Percentiles rank a stretch among this genome's conserved stretches.
Evolutionary conservation across 768 basidiomycete species (phyloP).

Genomic region (Suillus subaureus): DNA sequence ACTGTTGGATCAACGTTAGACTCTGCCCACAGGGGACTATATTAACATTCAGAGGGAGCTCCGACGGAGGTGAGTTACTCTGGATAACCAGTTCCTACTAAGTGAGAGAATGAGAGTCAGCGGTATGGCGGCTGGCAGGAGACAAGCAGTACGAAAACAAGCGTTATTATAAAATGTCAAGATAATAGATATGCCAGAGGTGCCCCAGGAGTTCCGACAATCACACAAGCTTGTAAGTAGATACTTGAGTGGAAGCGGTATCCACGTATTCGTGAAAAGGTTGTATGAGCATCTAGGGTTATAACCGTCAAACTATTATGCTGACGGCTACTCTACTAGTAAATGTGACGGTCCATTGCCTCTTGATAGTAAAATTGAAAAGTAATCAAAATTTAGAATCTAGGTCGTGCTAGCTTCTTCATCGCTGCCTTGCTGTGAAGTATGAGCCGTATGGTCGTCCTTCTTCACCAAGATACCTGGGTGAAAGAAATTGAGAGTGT

Average conservation of each 20-base stretch:
- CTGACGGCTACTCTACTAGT: neutral
- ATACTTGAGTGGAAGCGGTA: neutral
- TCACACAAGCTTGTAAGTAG: neutral
- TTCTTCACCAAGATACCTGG: constrained; percentile 40
- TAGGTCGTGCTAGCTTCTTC: neutral
- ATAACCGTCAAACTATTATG: neutral
- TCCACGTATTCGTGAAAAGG: neutral
- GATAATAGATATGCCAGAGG: neutral
- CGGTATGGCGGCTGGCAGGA: neutral
- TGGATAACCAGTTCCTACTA: neutral
- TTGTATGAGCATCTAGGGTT: neutral
- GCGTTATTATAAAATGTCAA: neutral
- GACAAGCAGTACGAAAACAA: neutral
- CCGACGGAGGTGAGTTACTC: neutral
- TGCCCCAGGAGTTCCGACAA: neutral
- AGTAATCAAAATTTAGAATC: neutral
- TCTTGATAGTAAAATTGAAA: too few species aligned
- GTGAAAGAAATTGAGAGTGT: constrained; percentile 46
- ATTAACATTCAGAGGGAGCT: neutral
- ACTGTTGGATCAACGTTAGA: too few species aligned
- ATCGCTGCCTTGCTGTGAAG: neutral
- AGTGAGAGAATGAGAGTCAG: neutral
- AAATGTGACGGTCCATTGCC: neutral
- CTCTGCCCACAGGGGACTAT: neutral
- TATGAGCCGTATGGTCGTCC: too few species aligned